phyloP scores from a whole-genome alignment of 2,329 filamentous ascomycete genomes.

The Akanthomyces muscarius region DNA sequence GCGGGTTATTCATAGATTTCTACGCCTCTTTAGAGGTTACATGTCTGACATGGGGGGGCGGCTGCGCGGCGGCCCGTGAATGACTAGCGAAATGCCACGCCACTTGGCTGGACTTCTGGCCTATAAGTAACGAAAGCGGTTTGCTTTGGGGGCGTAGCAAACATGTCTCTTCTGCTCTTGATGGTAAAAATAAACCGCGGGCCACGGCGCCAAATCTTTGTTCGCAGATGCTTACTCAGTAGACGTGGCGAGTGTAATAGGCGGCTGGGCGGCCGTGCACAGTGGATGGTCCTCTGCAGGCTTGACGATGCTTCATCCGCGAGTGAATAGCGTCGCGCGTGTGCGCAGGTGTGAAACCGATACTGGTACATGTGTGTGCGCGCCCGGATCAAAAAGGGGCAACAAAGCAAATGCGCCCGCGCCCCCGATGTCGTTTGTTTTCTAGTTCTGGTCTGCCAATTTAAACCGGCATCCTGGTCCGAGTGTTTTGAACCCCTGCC shows the following conservation, averaged over 20 bases:
- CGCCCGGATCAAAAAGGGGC: background rate
- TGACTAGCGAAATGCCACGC: background rate
- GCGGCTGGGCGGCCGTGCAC: background rate
- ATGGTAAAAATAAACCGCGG: background rate
- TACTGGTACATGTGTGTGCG: background rate
- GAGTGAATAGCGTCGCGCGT: background rate
- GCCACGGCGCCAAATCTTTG: background rate
- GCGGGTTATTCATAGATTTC: background rate
- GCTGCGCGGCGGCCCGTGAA: background rate
- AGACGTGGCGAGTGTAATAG: background rate
- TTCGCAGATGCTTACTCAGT: background rate
- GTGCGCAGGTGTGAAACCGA: background rate
- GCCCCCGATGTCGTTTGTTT: background rate
- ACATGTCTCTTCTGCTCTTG: background rate
- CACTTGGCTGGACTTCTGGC: background rate
- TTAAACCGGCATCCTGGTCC: background rate
- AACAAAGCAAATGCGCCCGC: background rate
- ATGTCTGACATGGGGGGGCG: background rate
- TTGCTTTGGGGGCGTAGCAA: background rate
- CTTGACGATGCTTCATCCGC: background rate
- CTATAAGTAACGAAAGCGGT: background rate
- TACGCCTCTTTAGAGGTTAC: background rate
- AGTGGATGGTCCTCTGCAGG: background rate
- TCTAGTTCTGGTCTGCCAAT: background rate
- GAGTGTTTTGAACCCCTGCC: constrained; percentile 4